phyloP scores from a whole-genome alignment of 2,329 filamentous ascomycete genomes.

The Fusarium succisae region DNA sequence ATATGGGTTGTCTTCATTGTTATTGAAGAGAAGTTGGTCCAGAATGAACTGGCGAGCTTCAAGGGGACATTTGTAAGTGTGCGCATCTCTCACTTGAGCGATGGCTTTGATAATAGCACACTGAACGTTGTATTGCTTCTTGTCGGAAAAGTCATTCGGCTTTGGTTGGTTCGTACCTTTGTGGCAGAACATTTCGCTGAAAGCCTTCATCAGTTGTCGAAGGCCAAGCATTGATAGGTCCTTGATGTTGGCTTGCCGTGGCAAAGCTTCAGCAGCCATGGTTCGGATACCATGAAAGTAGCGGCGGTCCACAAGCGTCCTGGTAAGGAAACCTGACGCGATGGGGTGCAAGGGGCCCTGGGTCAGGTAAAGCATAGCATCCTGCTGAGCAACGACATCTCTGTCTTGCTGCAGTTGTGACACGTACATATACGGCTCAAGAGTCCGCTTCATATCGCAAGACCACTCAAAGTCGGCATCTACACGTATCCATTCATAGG shows the following conservation, averaged over 20 bases:
- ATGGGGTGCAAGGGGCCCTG: constrained; percentile 76
- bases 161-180: constrained; percentile 80
- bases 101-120: constrained; percentile 85
- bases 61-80: constrained; percentile 77
- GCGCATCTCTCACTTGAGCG: constrained; percentile 76
- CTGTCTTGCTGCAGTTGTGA: constrained; percentile 97
- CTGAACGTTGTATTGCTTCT: constrained; percentile 85
- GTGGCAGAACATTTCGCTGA: constrained; percentile 88
- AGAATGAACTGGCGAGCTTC: constrained; percentile 85
- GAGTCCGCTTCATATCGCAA: constrained; percentile 80
- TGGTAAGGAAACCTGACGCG: constrained; percentile 86
- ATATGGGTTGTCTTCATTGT: constrained; percentile 88
- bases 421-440: constrained; percentile 97
- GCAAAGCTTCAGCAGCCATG: constrained; percentile 82
- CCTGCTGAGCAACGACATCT: constrained; percentile 89
- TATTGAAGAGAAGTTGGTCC: constrained; percentile 91
- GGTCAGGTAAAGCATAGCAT: constrained; percentile 79
- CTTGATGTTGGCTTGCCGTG: constrained; percentile 75
- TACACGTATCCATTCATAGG: constrained; percentile 98
- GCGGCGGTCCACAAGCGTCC: constrained; percentile 88
- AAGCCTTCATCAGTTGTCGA: constrained; percentile 85
- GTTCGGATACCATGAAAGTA: constrained; percentile 95
- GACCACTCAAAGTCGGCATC: constrained; percentile 99
- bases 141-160: constrained; percentile 92
- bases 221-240: constrained; percentile 79